These are phyloP conservation scores for Trypanosoma boissoni DNA, from an alignment of 208 protist species.

Conservation along the genomic window DNA sequence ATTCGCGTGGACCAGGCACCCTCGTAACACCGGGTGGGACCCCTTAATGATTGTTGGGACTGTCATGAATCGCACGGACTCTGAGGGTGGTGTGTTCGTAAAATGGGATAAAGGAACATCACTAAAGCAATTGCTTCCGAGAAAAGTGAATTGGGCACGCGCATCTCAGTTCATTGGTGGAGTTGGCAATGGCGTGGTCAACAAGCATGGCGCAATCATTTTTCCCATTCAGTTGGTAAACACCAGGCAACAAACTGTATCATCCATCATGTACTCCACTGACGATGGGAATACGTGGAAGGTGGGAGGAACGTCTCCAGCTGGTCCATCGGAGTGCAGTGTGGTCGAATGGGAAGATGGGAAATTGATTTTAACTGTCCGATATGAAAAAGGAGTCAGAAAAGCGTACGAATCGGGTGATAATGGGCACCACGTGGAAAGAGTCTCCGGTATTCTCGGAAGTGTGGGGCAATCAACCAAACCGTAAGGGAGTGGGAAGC, in stretches of 20 bases:
- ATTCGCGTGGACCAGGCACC: not conserved
- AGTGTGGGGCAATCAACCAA: constrained; percentile 16
- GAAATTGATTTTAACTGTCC: constrained; percentile 7
- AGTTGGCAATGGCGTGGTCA: constrained; percentile 8
- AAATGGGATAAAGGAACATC: constrained; percentile 5
- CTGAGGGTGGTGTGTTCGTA: not conserved
- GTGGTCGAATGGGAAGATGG: constrained; percentile 14
- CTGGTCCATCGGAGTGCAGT: not conserved
- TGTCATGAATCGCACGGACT: not conserved
- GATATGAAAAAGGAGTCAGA: not conserved
- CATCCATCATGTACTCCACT: constrained; percentile 11
- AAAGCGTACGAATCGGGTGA: constrained; percentile 12
- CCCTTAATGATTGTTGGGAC: constrained; percentile 8
- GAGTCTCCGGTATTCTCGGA: constrained; percentile 10
- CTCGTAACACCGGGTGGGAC: constrained; percentile 14
- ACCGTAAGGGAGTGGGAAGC: constrained; percentile 1
- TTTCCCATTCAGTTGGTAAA: constrained; percentile 16
- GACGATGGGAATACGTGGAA: constrained; percentile 14
- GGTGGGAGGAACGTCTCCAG: not conserved
- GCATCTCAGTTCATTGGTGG: constrained; percentile 12
- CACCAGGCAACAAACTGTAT: not conserved
- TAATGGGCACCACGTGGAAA: constrained; percentile 11
- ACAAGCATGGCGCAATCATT: constrained; percentile 6
- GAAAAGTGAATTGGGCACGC: not conserved
- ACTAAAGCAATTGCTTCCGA: not conserved